Percentiles rank a stretch among this genome's conserved stretches.
These are phyloP conservation scores for Sclerotiophoma versabilis DNA, from an alignment of 2,329 filamentous ascomycete genomes.

Conservation along the genomic window DNA sequence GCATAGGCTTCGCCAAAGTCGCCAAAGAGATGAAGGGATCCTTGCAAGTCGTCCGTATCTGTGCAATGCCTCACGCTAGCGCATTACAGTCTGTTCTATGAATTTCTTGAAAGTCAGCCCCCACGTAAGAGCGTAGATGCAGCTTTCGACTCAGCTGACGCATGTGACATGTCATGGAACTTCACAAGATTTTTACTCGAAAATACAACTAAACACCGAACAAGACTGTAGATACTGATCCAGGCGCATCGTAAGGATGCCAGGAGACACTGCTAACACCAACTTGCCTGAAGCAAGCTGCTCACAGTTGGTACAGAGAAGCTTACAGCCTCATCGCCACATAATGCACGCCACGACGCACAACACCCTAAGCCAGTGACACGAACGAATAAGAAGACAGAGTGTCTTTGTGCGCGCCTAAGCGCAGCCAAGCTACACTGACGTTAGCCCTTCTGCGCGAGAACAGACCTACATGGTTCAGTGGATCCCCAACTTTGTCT, in stretches of 20 bases:
- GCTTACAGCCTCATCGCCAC: neutral
- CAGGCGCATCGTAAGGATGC: too few species aligned
- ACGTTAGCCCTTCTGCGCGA: neutral
- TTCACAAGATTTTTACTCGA: too few species aligned
- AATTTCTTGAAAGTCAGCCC: slow-evolving; percentile 6
- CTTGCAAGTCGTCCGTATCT: neutral
- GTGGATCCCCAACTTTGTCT: slow-evolving; percentile 9
- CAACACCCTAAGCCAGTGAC: neutral
- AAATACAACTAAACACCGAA: too few species aligned
- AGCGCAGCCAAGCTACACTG: slow-evolving; percentile 1
- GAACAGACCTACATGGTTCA: neutral
- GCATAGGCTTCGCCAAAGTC: too few species aligned
- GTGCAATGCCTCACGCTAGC: neutral
- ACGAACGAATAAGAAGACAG: neutral
- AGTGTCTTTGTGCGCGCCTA: neutral
- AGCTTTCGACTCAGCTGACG: slow-evolving; percentile 9
- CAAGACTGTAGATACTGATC: too few species aligned
- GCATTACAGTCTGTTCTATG: neutral
- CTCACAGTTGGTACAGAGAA: neutral
- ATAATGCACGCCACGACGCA: neutral
- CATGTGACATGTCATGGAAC: neutral
- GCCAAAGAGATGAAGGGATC: neutral
- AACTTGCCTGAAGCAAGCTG: too few species aligned
- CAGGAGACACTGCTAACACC: too few species aligned
- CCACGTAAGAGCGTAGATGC: slow-evolving; percentile 1